Evolutionary conservation across 495 filamentous ascomycete species (phyloP).

Genomic region (Clohesyomyces aquaticus): DNA sequence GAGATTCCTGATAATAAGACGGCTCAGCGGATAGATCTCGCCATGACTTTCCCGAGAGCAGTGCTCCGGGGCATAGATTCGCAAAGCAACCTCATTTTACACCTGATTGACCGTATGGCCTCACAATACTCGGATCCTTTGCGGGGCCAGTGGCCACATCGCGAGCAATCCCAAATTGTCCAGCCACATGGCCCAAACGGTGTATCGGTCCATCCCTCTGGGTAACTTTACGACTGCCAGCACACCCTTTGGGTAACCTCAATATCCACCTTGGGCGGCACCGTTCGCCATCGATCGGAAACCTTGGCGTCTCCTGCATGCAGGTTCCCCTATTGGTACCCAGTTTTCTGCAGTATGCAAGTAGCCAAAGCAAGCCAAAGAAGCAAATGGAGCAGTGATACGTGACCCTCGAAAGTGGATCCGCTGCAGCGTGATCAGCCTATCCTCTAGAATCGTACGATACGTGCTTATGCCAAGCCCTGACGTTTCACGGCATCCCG

Average conservation of each 20-base stretch:
- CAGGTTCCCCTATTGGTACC: conserved; percentile 17
- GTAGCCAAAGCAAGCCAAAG: background rate
- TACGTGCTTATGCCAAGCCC: conserved; percentile 24
- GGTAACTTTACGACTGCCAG: background rate
- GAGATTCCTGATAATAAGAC: no score
- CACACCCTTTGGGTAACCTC: background rate
- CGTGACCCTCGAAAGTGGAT: conserved; percentile 4
- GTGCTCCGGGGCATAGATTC: no score
- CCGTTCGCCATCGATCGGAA: conserved; percentile 5
- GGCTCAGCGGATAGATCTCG: no score
- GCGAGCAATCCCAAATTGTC: no score
- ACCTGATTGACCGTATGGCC: no score
- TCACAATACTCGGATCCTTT: no score
- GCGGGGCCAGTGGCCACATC: no score
- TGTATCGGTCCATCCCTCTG: background rate
- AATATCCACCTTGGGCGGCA: background rate
- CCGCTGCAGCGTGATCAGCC: background rate
- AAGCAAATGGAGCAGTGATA: background rate
- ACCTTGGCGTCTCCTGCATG: conserved; percentile 4
- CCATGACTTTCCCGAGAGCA: no score
- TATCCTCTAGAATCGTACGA: conserved; percentile 27
- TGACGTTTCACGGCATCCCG: conserved; percentile 7
- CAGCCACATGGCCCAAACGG: background rate
- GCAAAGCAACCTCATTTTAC: no score
- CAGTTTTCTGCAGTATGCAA: background rate